These are phyloP conservation scores for Metrosideros polymorpha DNA, from an alignment of 441 rosid species.

Conservation along the genomic window DNA sequence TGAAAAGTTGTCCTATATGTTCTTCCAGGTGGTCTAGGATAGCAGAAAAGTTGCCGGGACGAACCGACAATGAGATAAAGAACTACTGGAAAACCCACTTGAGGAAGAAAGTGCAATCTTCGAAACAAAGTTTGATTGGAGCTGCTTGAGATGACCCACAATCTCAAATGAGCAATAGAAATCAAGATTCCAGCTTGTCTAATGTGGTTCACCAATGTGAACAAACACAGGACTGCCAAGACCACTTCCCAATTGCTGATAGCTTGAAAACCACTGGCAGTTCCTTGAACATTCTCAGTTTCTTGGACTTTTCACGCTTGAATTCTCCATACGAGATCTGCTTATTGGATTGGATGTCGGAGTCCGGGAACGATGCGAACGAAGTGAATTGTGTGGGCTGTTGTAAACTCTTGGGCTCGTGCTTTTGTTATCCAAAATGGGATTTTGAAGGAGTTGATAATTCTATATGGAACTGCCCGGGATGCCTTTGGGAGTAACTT, in stretches of 20 bases:
- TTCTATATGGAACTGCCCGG: conserved; percentile 24
- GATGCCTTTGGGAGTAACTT: conserved; percentile 33
- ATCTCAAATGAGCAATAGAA: neutral
- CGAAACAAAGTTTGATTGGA: conserved; percentile 25
- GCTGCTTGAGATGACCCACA: conserved; percentile 3
- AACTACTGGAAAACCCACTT: conserved; percentile 69
- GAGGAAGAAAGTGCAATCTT: conserved; percentile 35
- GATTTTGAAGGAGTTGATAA: conserved; percentile 21
- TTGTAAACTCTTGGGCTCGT: conserved; percentile 5
- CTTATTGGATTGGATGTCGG: conserved; percentile 43
- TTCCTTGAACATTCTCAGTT: conserved; percentile 1
- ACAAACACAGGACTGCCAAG: conserved; percentile 14
- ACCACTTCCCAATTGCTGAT: conserved; percentile 8
- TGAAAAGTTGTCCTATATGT: neutral
- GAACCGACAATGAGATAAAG: conserved; percentile 78
- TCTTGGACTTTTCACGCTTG: conserved; percentile 15
- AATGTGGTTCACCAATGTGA: conserved; percentile 3
- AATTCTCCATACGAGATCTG: conserved; percentile 48
- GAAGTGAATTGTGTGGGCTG: conserved; percentile 14
- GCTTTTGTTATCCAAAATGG: conserved; percentile 15
- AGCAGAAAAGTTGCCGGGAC: conserved; percentile 63
- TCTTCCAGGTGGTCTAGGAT: conserved; percentile 56
- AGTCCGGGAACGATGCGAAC: conserved; percentile 20
- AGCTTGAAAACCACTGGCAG: neutral
- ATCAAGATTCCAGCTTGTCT: conserved; percentile 12